Evolutionary conservation across 139 green algal species (phyloP), one percentile per base, ranked within the genome.

Genomic region (Haematococcus lacustris): DNA sequence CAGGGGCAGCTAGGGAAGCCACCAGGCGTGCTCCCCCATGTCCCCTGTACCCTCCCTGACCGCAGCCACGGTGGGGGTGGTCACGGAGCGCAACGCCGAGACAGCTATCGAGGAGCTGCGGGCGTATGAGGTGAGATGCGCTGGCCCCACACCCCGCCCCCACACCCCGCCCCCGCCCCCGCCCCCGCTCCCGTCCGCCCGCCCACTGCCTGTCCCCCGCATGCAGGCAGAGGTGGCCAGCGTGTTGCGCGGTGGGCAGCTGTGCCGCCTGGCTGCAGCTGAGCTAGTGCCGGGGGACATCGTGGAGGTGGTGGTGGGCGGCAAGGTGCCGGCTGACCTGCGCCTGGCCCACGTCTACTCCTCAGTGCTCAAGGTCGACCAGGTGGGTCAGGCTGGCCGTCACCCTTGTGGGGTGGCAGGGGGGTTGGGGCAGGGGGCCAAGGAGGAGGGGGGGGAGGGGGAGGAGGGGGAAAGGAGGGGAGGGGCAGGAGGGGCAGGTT

Each of bases 251-350:
- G 64, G 76, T 40, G 85, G 85, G 3, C 75, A 73, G 70, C 51
- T 92, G 77, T 5, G 13, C 3, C 9, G 43, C 30, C 32, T 72
- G 21, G 43, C 67, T 2, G 38, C 67, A 2, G 43, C 47, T 13
- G 67, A 72, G n/a, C 87, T 99, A 41, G 92, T 99, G 38, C 93
- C 93, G 3, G 96, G 96, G 26, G 96, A 99, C 70, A 74, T 99
- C 1, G 86, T 99, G 34, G 85, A 97, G 83, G 65, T 99, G 34
- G 67, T 83, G 51, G 91, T 91, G 43, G 95, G 94, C 7, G 92
- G 97, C 80, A 86, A 84, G 62, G 93, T 98, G 51, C 94, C 94
- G 2, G 96, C 96, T 34, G 41, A 53, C 40, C n/a, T 70, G 7
- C 62, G 61, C 1, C 9, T 94, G 25, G 40, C 84, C 6, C 3